Base-by-base conservation (phyloP, 2,329 filamentous ascomycete species). In the Sclerotinia subarctica region DNA sequence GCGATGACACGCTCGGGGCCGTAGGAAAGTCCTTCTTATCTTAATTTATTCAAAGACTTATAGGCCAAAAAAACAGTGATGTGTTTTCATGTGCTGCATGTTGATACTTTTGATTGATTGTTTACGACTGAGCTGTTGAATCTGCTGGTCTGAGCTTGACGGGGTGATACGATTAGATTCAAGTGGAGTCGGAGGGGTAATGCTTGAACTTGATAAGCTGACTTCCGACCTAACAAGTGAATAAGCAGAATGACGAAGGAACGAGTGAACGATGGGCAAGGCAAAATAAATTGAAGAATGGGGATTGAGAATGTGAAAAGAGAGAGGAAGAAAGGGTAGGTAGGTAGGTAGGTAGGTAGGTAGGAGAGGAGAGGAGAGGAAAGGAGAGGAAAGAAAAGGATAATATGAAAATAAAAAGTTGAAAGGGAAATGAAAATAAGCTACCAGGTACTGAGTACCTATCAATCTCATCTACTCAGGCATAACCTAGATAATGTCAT, bases 161-260 rank as follows among this genome's bases (percentile, higher is more conserved):
- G 44, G 53, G 64, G 64, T 57, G 58, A 67, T 63, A 62, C n/a
- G 63, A 65, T 68, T 38, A 44, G 51, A 52, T 59, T 47, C 42
- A 67, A 63, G 21, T 52, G 65, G 63, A 38, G 38, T 24, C 32
- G 62, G 65, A 49, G 46, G 57, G 44, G 44, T 58, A 8, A 52
- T 52, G 44, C 29, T 53, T 42, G 60, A 29, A 65, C n/a, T 56
- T 70, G 46, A 70, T 73, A 66, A 70, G 72, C n/a, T 66, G 72
- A 53, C 68, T 71, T 42, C 38, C 13, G 38, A 42, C n/a, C n/a
- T n/a, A n/a, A n/a, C n/a, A 5, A 32, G 26, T 35, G 44, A 32
- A 51, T 52, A 7, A 15, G 21, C 38, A 57, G 57, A 62, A 52
- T n/a, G 54, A 44, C 29, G 49, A 66, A 57, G n/a, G 38, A 42